phyloP scores from a whole-genome alignment of 202 grass and related monocot genomes.

The Schoenoplectus tabernaemontani region DNA sequence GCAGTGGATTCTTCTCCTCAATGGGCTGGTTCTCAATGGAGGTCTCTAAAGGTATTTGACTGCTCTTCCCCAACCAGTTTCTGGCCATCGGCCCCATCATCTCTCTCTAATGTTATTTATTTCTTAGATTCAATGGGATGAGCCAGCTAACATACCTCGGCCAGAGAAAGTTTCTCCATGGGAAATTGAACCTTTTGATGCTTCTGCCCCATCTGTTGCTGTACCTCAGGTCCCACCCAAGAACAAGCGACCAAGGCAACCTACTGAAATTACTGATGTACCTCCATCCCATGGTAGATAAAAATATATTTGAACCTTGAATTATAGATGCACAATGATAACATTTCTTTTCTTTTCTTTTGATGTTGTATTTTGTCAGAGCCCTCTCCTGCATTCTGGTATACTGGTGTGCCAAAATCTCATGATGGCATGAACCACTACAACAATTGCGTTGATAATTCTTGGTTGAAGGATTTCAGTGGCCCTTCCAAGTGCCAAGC shows the following conservation, averaged over 20 bases:
- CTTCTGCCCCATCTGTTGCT: slow-evolving; percentile 27
- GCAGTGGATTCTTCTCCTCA: slow-evolving; percentile 63
- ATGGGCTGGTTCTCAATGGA: slow-evolving; percentile 91
- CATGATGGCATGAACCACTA: slow-evolving; percentile 35
- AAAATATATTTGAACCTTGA: background rate
- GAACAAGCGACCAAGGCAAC: slow-evolving; percentile 61
- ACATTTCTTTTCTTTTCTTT: background rate
- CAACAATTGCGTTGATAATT: slow-evolving; percentile 37
- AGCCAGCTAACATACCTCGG: slow-evolving; percentile 41
- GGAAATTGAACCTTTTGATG: slow-evolving; percentile 70
- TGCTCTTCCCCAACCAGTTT: background rate
- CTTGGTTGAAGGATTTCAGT: slow-evolving; percentile 46
- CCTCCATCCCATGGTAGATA: slow-evolving; percentile 32
- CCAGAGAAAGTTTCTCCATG: slow-evolving; percentile 77
- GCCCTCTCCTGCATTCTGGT: slow-evolving; percentile 49
- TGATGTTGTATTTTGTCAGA: slow-evolving; percentile 30
- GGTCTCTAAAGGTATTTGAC: slow-evolving; percentile 57
- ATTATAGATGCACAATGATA: background rate
- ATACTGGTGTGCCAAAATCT: slow-evolving; percentile 44
- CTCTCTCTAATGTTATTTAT: slow-evolving; percentile 16
- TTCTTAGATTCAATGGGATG: slow-evolving; percentile 89
- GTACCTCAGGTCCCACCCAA: slow-evolving; percentile 36
- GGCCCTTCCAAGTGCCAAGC: slow-evolving; percentile 31
- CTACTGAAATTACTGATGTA: slow-evolving; percentile 35
- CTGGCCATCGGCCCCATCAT: background rate